Evolutionary conservation across 1,284 basidiomycete species (phyloP), one percentile per base, ranked within the genome.

Genomic region (Pascua sp.): DNA sequence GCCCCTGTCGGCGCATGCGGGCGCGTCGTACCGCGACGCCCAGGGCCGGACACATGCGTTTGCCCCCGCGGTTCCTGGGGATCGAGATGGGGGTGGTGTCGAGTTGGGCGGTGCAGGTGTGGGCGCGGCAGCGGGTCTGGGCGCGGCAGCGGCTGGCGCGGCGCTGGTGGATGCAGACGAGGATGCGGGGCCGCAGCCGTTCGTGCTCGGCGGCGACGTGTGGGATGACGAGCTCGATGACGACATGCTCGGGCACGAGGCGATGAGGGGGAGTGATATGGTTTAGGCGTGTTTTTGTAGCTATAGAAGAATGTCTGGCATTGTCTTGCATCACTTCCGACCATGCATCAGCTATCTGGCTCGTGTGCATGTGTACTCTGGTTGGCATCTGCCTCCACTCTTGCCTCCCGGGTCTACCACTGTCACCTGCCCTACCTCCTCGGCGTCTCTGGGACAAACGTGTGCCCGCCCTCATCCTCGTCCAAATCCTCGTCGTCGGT

Each of bases 21-120:
- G 61, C n/a, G 57, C 61, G 11, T 62, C 61, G 8, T 75, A 75
- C 56, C 63, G 73, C 13, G 73, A 73, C 61, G 71, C 73, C 13
- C 71, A 71, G 60, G 73, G 73, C 1, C 51, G 72, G 40, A 59
- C 64, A 53, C 73, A 75, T 61, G 57, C 63, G 5, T 72, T 75
- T 56, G 55, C 43, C 42, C 52, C 56, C 9, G 53, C 55, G 3
- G 51, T 51, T 2, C 50, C 39, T 11, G 51, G 36, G 10, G 50
- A 24, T 10, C 42, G 36, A 15, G 46, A 13, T 17, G 50, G 17
- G 15, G 40, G 11, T 7, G 43, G 49, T 13, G 40, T 32, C 39
- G 36, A 42, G 37, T 36, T 41, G 12, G 39, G 15, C 37, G 16
- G 36, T 11, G 40, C 54, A 39, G 53, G 44, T 37, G 53, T 18